Percentiles rank a stretch among this genome's conserved stretches.
phyloP scores from a whole-genome alignment of 75 land plant genomes.

The Ceratopteris richardii region DNA sequence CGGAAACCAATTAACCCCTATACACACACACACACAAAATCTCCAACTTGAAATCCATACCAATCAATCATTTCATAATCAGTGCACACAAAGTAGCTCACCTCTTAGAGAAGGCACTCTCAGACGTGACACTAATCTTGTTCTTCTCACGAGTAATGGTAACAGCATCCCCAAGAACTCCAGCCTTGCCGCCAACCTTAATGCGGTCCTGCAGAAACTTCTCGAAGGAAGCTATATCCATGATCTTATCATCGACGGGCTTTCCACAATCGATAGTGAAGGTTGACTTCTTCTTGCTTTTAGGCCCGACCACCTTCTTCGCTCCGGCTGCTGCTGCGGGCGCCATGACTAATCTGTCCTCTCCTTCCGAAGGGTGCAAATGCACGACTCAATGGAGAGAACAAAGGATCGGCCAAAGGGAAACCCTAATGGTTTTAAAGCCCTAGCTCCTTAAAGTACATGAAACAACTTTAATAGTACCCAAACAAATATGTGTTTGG shows the following conservation, averaged over 20 bases:
- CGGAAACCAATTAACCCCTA: too few relatives aligned
- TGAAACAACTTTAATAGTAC: too few relatives aligned
- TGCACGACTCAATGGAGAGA: too few relatives aligned
- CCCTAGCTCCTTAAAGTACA: too few relatives aligned
- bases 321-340: neutral
- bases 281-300: constrained; percentile 58
- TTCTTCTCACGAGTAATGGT: constrained; percentile 54
- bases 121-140: constrained; percentile 58
- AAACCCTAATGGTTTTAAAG: too few relatives aligned
- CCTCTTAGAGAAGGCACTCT: constrained; percentile 66
- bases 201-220: constrained; percentile 76
- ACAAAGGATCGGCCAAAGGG: too few relatives aligned
- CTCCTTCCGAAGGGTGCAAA: too few relatives aligned
- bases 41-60: neutral
- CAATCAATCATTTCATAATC: neutral
- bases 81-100: constrained; percentile 6
- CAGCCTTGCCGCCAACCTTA: constrained; percentile 76
- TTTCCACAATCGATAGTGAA: constrained; percentile 68
- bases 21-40: too few relatives aligned
- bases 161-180: constrained; percentile 55
- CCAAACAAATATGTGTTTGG: too few relatives aligned
- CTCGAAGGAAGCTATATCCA: constrained; percentile 83
- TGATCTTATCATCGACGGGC: constrained; percentile 77
- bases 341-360: too few relatives aligned
- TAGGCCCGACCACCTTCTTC: neutral